These are phyloP conservation scores for Rhodotorula mucilaginosa DNA, from an alignment of 1,284 basidiomycete genomes.

Conservation along the genomic window DNA sequence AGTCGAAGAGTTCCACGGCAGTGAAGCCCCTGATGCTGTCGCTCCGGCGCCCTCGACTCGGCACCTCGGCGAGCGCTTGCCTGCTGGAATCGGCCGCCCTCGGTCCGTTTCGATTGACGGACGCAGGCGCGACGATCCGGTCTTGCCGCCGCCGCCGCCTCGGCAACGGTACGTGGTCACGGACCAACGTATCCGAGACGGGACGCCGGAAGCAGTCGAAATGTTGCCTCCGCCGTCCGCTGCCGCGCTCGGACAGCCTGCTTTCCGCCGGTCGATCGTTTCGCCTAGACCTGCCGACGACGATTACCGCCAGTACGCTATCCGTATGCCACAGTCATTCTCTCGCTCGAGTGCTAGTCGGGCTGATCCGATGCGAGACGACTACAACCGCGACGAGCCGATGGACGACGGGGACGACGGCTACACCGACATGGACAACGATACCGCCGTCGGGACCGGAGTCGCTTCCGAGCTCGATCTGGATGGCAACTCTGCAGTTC, in stretches of 20 bases:
- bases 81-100: not conserved
- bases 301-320: not conserved
- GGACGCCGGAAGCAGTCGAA: not conserved
- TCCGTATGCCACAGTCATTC: not conserved
- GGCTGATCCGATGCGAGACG: not conserved
- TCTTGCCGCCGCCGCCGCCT: not conserved
- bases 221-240: not conserved
- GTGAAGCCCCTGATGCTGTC: constrained; percentile 24
- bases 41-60: constrained; percentile 12
- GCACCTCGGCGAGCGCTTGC: not conserved
- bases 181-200: not conserved
- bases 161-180: not conserved
- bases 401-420: not conserved
- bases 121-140: not conserved
- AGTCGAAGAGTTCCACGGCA: constrained; percentile 26
- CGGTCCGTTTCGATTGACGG: constrained; percentile 8
- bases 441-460: constrained; percentile 27
- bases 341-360: not conserved
- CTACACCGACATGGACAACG: not conserved
- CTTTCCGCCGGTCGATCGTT: not conserved
- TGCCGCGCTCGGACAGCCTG: not conserved
- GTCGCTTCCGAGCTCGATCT: constrained; percentile 29
- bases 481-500: not conserved
- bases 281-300: not conserved
- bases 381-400: not conserved